Base-by-base conservation (phyloP, 2,329 filamentous ascomycete genomes). In the Xylariales sp. region DNA sequence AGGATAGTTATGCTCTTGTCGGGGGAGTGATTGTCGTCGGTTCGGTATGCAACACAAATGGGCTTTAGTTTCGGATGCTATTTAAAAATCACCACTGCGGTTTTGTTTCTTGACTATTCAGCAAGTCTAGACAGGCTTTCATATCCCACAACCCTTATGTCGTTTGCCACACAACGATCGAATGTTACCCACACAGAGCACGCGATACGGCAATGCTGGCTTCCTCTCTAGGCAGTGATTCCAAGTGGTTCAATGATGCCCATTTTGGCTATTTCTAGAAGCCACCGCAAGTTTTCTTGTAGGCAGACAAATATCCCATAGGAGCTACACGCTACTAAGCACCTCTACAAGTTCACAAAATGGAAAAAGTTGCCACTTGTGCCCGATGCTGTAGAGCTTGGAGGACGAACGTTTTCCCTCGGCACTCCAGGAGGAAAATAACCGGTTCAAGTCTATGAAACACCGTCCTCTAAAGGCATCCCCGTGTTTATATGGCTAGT, bases 31-130 rank as follows among this genome's bases (percentile, higher is more conserved):
- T 48, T 16, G 36, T 14, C 23, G 23, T 23, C 30, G 23, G 18
- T 7, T 36, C 16, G 14, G 23, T 16, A 32, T 32, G 1, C 12
- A 10, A 41, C 34, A 18, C n/a, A n/a, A 30, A 39, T 7, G 12
- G 54, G 5, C 53, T 62, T 30, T 54, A 39, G 59, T 52, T 54
- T 39, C 59, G 46, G 14, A 32, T 12, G 23, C 16, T 34, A 43
- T 32, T 7, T 18, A 5, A 7, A 2, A 23, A 43, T 14, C 10
- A 18, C 32, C 14, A 23, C 23, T 23, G 23, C 23, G 2, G 2
- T 23, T 23, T 23, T 1, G 23, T 23, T 23, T 23, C 23, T 2
- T 2, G 2, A 23, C 23, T 2, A 23, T 23, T 23, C 36, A 4
- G 4, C 36, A 12, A 54, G 16, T 54, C 2, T 54, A 9, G 49